Conservation (phyloP, 768 basidiomycete species). For the Tricholoma furcatifolium region DNA sequence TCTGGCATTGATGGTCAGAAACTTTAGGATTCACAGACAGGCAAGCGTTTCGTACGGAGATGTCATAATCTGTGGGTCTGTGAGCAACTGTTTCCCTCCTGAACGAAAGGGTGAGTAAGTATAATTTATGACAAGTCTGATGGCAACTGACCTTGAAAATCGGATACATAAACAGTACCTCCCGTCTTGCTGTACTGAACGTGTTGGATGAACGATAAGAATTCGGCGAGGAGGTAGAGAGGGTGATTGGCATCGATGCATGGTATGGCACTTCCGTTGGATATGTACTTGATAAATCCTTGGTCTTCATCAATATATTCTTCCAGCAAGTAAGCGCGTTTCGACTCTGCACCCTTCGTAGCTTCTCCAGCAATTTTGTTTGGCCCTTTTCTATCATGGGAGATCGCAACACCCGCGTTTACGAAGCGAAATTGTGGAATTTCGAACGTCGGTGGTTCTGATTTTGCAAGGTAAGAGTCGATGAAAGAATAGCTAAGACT, state of each 20-base stretch:
- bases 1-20: background rate
- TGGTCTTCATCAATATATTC: constrained; percentile 9
- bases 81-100: constrained; percentile 15
- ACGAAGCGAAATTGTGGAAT: background rate
- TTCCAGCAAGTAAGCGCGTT: constrained; percentile 4
- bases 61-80: constrained; percentile 20
- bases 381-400: background rate
- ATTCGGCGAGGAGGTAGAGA: background rate
- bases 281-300: constrained; percentile 19
- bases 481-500: background rate
- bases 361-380: background rate
- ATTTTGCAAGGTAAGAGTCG: background rate
- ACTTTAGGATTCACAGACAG: background rate
- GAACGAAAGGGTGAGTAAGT: background rate
- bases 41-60: background rate
- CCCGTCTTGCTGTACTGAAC: constrained; percentile 16
- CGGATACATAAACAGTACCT: constrained; percentile 13
- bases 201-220: constrained; percentile 17
- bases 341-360: background rate
- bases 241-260: background rate
- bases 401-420: background rate
- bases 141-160: constrained; percentile 12
- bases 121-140: no score
- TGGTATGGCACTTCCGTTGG: constrained; percentile 12
- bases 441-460: background rate